Conservation (phyloP, 495 filamentous ascomycete genomes). For the Hypoxylon lenormandii region DNA sequence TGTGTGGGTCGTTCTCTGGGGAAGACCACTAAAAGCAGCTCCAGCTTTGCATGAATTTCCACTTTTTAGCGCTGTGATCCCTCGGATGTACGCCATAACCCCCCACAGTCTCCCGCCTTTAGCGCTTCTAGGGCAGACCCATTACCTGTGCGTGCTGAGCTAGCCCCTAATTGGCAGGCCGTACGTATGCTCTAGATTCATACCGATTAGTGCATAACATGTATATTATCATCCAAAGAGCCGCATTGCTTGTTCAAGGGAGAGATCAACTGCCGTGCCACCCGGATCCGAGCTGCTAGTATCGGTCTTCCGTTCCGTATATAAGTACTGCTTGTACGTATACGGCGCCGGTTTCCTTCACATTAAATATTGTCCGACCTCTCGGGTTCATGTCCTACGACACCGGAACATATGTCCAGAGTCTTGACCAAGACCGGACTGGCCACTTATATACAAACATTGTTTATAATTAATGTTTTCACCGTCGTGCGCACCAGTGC, state of each 20-base stretch:
- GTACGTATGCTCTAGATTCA: background rate
- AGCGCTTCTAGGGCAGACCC: slow-evolving; percentile 14
- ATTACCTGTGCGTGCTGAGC: background rate
- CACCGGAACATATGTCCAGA: background rate
- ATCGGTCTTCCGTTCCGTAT: slow-evolving; percentile 18
- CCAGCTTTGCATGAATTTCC: slow-evolving; percentile 17
- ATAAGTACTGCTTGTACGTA: slow-evolving; percentile 15
- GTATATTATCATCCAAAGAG: slow-evolving; percentile 25
- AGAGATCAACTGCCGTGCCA: slow-evolving; percentile 13
- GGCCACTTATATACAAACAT: slow-evolving; percentile 20
- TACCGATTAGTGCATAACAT: slow-evolving; percentile 9
- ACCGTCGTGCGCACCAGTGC: background rate
- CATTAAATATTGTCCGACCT: slow-evolving; percentile 6
- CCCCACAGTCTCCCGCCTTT: slow-evolving; percentile 32
- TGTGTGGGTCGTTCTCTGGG: slow-evolving; percentile 14
- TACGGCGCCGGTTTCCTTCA: background rate
- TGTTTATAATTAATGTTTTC: background rate
- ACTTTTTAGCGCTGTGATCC: slow-evolving; percentile 29
- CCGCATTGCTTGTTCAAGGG: slow-evolving; percentile 23
- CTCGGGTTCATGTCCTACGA: slow-evolving; percentile 10
- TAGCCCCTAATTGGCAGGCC: background rate
- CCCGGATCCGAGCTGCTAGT: slow-evolving; percentile 1
- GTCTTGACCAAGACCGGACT: background rate
- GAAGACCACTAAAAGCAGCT: background rate
- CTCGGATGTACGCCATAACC: slow-evolving; percentile 15